phyloP scores from a whole-genome alignment of 345 rosid genomes.

The Sisymbrium irio region DNA sequence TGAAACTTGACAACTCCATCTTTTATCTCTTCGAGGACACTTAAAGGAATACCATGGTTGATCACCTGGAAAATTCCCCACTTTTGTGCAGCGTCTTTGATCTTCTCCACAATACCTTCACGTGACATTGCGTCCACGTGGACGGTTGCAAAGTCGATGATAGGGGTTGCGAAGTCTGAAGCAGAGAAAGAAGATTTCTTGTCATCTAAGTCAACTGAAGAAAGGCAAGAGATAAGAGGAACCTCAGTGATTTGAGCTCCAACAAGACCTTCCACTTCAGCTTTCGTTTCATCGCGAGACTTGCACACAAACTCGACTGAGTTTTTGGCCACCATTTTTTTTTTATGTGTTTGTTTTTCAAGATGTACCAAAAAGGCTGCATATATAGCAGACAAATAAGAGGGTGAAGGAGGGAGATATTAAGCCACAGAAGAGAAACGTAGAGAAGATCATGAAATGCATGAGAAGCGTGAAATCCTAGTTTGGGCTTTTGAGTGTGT shows the following conservation, averaged over 20 bases:
- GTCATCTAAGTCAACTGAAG: not conserved
- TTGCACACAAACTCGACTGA: not conserved
- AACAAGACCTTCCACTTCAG: not conserved
- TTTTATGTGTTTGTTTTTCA: not conserved
- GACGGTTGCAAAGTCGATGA: conserved; percentile 38
- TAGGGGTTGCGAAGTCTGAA: conserved; percentile 27
- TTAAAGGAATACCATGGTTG: conserved; percentile 47
- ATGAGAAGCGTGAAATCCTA: not conserved
- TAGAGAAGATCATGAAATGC: conserved; percentile 19
- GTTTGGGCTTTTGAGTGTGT: not conserved
- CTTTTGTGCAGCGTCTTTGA: conserved; percentile 34
- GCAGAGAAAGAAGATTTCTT: not conserved
- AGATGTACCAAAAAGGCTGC: not conserved
- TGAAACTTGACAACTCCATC: conserved; percentile 40
- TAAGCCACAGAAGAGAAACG: not conserved
- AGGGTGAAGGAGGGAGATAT: not conserved
- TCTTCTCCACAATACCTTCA: conserved; percentile 17
- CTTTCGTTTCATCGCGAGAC: not conserved
- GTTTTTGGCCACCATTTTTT: conserved; percentile 1
- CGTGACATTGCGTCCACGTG: not conserved
- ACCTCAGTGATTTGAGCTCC: conserved; percentile 32
- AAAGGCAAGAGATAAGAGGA: conserved; percentile 35
- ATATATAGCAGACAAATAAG: not conserved
- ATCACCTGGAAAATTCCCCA: conserved; percentile 55
- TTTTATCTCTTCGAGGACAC: conserved; percentile 33